Base-by-base conservation (phyloP, 768 basidiomycete genomes). In the Mycena belliarum region DNA sequence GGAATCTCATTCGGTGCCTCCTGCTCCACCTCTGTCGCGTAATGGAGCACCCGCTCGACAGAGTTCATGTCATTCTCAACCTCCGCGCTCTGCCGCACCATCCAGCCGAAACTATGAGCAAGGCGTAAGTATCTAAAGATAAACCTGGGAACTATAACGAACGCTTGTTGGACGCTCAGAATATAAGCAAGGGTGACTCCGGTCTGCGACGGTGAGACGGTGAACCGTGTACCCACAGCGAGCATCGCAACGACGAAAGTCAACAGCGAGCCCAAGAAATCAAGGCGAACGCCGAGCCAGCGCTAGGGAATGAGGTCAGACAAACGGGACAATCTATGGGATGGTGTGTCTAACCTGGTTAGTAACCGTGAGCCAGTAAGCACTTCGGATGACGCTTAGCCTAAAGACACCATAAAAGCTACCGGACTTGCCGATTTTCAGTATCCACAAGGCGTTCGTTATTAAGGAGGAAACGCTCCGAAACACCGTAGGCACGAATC, bases 11-110 rank as follows among this genome's bases (percentile, higher is more conserved):
- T 84, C 1, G 88, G 80, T 2, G 88, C 82, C 71, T 95, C 93
- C 69, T 94, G 89, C 68, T 94, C 92, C 18, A 97, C 76, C 26
- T 85, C 81, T 20, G 82, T 81, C 40, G 88, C 86, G 65, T 97
- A 97, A 68, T 93, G 83, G 4, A 93, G 75, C 18, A 98, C 78
- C 24, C 95, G 87, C 69, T 92, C 90, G 9, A 91, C 89, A n/a
- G 86, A 84, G 69, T 93, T 93, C 91, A 95, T 94, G 71, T 95
- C 83, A 70, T 97, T 96, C 71, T 96, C 93, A 12, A 95, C 87
- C 69, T 95, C 93, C 3, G 89, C 86, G 37, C 79, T 80, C 71
- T 91, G 89, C 10, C 88, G 84, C 40, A 89, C 82, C 70, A 91
- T 80, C 85, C 84, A 91, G 21, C 84, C 84, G 63, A 92, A 89